Conservation (phyloP, 257 asterid species). For the Rubia yunnanensis region DNA sequence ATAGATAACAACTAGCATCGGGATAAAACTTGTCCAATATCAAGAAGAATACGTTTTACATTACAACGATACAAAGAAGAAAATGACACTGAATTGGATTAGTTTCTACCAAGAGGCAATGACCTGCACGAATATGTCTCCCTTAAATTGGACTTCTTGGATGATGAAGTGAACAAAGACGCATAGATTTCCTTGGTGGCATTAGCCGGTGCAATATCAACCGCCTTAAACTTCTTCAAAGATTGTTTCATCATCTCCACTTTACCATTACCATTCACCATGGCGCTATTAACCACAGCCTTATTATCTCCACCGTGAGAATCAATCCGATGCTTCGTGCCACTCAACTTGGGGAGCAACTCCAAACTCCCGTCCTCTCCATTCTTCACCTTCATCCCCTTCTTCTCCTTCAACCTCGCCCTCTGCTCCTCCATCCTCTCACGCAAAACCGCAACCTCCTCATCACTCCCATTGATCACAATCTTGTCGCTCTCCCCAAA, state of each 20-base stretch:
- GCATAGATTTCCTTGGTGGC: slow-evolving; percentile 69
- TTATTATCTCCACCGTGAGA: slow-evolving; percentile 20
- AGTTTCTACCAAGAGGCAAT: slow-evolving; percentile 88
- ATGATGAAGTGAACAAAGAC: slow-evolving; percentile 77
- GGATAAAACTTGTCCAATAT: not conserved
- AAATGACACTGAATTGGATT: slow-evolving; percentile 24
- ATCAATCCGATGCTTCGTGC: slow-evolving; percentile 55
- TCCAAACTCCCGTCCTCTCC: slow-evolving; percentile 24
- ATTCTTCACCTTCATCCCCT: slow-evolving; percentile 31
- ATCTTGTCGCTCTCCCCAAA: slow-evolving; percentile 60
- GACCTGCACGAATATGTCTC: slow-evolving; percentile 86
- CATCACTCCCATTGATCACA: slow-evolving; percentile 76
- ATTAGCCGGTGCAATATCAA: slow-evolving; percentile 49
- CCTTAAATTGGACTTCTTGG: slow-evolving; percentile 58
- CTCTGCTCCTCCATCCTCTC: slow-evolving; percentile 64
- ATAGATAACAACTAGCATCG: not conserved
- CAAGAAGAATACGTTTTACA: not conserved
- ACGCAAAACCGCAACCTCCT: slow-evolving; percentile 64
- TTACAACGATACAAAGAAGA: slow-evolving; percentile 11
- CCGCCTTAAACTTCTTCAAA: slow-evolving; percentile 56
- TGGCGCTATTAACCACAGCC: slow-evolving; percentile 14
- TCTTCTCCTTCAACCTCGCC: slow-evolving; percentile 45
- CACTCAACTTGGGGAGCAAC: slow-evolving; percentile 30
- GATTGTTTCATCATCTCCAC: slow-evolving; percentile 27
- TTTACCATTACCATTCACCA: slow-evolving; percentile 14